phyloP scores from a whole-genome alignment of 306 rosid genomes.

The Castanea crenata region DNA sequence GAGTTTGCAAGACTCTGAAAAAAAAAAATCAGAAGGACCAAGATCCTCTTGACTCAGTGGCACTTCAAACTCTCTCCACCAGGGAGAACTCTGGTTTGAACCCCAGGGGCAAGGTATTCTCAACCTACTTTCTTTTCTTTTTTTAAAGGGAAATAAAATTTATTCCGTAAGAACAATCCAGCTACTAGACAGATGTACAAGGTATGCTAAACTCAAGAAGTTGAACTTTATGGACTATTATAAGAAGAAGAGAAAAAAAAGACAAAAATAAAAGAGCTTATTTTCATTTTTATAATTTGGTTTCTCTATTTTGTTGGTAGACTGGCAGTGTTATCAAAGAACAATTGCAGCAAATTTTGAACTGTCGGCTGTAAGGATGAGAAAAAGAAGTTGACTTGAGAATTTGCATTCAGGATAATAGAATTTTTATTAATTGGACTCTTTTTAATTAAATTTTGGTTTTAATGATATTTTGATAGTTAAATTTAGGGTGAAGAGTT shows the following conservation, averaged over 20 bases:
- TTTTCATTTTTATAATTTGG: neutral
- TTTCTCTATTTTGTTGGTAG: neutral
- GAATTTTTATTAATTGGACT: too few species aligned
- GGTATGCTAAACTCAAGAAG: neutral
- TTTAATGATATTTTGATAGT: neutral
- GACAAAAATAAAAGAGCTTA: neutral
- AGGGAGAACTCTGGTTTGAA: too few species aligned
- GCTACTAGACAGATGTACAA: neutral
- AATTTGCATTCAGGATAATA: neutral
- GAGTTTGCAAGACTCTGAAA: neutral
- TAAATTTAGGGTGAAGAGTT: neutral
- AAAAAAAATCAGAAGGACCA: neutral
- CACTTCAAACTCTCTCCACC: too few species aligned
- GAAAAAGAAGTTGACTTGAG: neutral
- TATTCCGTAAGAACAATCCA: neutral
- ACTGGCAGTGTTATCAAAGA: neutral
- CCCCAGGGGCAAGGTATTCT: too few species aligned
- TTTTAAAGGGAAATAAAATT: neutral
- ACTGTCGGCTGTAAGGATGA: neutral
- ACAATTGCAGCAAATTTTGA: neutral
- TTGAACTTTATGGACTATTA: neutral
- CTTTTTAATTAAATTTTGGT: too few species aligned
- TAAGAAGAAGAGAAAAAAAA: neutral
- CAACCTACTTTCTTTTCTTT: too few species aligned
- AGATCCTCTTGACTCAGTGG: too few species aligned